A percentile compares a stretch with the other conserved stretches of the same genome.
Conservation (phyloP, 352 stramenopile species). For the Phytophthora aleatoria region DNA sequence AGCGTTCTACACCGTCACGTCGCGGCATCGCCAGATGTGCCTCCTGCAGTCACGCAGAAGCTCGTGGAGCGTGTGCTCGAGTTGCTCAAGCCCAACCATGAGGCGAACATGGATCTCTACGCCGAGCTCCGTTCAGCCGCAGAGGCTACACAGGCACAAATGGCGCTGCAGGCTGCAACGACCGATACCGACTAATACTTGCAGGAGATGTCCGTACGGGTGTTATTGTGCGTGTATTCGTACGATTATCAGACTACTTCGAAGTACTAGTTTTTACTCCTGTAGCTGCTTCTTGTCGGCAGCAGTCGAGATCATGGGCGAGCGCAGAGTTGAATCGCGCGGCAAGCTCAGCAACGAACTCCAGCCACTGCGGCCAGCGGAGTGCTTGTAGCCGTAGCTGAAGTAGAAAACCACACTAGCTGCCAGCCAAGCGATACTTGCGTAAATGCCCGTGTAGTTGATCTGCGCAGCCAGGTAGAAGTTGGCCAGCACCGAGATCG, state of each 20-base stretch:
- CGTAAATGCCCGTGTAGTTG: conserved; percentile 51
- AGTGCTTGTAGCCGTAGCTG: conserved; percentile 74
- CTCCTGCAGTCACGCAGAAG: conserved; percentile 59
- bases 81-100: conserved; percentile 53
- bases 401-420: conserved; percentile 77
- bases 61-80: conserved; percentile 69
- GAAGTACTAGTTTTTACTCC: conserved; percentile 15
- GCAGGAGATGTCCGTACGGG: not conserved
- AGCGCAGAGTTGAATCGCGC: conserved; percentile 46
- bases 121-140: conserved; percentile 45
- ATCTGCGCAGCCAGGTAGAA: conserved; percentile 79
- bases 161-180: conserved; percentile 25
- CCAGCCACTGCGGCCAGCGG: conserved; percentile 67
- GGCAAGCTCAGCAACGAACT: conserved; percentile 55
- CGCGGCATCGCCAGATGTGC: conserved; percentile 35
- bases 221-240: conserved; percentile 13
- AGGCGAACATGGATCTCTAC: conserved; percentile 72
- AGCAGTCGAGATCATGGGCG: conserved; percentile 52
- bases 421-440: conserved; percentile 57
- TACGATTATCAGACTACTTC: conserved; percentile 23
- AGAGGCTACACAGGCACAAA: conserved; percentile 41
- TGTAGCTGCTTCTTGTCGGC: conserved; percentile 47
- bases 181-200: conserved; percentile 16
- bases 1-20: conserved; percentile 48
- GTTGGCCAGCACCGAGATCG: conserved; percentile 60